A percentile compares a stretch with the other conserved stretches of the same genome.
phyloP scores from a whole-genome alignment of 768 basidiomycete genomes.

The Hygrophoropsis aurantiaca region DNA sequence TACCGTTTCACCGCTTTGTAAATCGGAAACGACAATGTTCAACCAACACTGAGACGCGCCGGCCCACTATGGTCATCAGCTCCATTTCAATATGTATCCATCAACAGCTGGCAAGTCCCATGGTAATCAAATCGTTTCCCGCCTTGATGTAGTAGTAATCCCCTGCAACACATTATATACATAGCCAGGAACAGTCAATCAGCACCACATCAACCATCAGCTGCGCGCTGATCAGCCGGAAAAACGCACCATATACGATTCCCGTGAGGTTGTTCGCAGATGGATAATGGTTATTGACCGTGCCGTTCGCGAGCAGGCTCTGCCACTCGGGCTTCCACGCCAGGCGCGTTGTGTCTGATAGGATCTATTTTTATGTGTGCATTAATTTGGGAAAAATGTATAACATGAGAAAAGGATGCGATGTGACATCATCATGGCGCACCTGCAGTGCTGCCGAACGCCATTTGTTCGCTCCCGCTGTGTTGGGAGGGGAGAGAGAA shows the following conservation, averaged over 20 bases:
- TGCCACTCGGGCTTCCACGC: constrained; percentile 64
- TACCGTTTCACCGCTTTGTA: too few relatives aligned
- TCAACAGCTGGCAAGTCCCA: constrained; percentile 42
- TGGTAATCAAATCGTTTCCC: constrained; percentile 50
- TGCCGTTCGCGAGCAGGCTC: constrained; percentile 64
- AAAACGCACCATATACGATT: constrained; percentile 50
- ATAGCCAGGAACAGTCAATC: neutral
- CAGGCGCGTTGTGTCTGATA: constrained; percentile 46
- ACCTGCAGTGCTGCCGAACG: constrained; percentile 50
- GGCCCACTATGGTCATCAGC: too few relatives aligned
- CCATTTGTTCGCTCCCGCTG: constrained; percentile 38
- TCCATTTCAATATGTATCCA: too few relatives aligned
- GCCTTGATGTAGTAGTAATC: constrained; percentile 64
- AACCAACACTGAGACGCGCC: too few relatives aligned
- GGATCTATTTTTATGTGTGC: constrained; percentile 31
- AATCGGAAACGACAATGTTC: too few relatives aligned
- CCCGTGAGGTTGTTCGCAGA: constrained; percentile 57
- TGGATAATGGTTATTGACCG: constrained; percentile 53
- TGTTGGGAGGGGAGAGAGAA: constrained; percentile 30
- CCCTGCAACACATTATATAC: constrained; percentile 31
- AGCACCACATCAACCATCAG: neutral
- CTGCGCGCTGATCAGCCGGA: too few relatives aligned
- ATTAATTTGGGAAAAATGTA: neutral
- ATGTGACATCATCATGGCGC: constrained; percentile 7
- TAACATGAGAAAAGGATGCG: neutral